These are phyloP conservation scores for Drosera capensis DNA, from an alignment of 148 eudicot genomes.

Conservation along the genomic window DNA sequence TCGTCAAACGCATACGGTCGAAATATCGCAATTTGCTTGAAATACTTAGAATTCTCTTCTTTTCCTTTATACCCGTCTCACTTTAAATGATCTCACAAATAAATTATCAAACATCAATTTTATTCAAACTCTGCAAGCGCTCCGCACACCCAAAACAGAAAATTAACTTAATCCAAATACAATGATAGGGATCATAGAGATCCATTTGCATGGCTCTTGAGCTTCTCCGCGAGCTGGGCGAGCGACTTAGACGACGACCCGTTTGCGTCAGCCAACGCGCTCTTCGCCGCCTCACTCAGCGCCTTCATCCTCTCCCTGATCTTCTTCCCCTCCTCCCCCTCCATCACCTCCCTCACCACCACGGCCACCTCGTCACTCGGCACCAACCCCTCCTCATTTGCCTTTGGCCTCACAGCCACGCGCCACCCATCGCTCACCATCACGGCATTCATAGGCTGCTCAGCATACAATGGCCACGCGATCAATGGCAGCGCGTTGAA, in stretches of 20 bases:
- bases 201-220: neutral
- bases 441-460: constrained; percentile 4
- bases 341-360: constrained; percentile 6
- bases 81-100: no score
- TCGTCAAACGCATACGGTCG: no score
- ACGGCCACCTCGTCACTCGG: neutral
- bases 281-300: constrained; percentile 10
- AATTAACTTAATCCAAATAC: no score
- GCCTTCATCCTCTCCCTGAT: constrained; percentile 1
- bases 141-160: no score
- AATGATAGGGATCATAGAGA: neutral
- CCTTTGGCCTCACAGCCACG: neutral
- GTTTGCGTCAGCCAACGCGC: neutral
- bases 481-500: constrained; percentile 6
- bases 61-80: no score
- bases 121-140: no score
- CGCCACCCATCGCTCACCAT: constrained; percentile 1
- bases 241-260: constrained; percentile 13
- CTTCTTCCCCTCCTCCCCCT: constrained; percentile 7
- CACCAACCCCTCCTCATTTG: neutral
- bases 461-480: constrained; percentile 11
- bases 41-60: no score
- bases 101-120: no score
- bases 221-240: neutral
- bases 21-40: no score